Base-by-base conservation (phyloP, 1,139 yeast genomes). In the Magnusiomyces sp. region DNA sequence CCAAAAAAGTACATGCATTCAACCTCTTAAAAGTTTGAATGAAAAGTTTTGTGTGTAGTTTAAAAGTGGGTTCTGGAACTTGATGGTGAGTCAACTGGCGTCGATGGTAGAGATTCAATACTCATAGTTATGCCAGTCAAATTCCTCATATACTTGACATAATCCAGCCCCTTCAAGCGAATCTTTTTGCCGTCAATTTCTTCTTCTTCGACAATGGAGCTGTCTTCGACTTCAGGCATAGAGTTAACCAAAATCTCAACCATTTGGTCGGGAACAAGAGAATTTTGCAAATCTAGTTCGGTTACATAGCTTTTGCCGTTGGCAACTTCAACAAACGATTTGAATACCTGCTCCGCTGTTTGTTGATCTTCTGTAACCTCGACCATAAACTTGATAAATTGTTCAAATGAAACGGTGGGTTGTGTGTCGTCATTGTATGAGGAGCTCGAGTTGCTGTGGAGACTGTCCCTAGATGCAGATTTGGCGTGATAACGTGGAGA, bases 321-420 rank as follows among this genome's bases (percentile, higher is more conserved):
- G 2, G 73, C 70, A 48, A 70, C 66, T 27, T 69, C 73, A 43
- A 62, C 59, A 56, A 70, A 69, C 31, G 72, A 67, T 49, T 65
- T 66, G 44, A 63, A 59, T 1, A 70, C 71, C 55, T 70, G 74
- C 49, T 66, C 70, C 4, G 71, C 62, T 6, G 71, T 63, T 43
- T 66, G 67, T 49, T 67, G 70, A 51, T 70, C 74, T 47, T 69
- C 72, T 7, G 70, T 64, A 14, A 64, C 70, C 37, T 65, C 68
- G 11, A 69, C 71, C 72, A 70, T 66, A 53, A 66, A 69, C 44
- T 59, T 61, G 52, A 70, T 69, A 51, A 69, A 69, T 52, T 68
- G 70, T 51, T 67, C 71, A 56, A 67, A 68, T 13, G 70, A 60
- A 1, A 69, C 70, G 1, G 55, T 51, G 2, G 55, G 56, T 19